phyloP scores from a whole-genome alignment of 805 yeast species.

The Vanderwaltozyma tropicalis region DNA sequence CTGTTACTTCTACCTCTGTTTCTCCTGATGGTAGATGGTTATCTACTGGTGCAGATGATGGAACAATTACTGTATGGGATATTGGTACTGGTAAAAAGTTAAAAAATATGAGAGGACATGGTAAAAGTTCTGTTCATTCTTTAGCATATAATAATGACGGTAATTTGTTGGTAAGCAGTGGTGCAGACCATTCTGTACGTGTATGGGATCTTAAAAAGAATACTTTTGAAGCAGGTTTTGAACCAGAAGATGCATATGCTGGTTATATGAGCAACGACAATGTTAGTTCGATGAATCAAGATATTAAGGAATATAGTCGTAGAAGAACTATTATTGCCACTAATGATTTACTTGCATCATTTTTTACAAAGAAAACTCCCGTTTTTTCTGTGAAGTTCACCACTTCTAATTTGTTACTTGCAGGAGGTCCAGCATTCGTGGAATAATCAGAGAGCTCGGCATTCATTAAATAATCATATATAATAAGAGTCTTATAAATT shows the following conservation, averaged over 20 bases:
- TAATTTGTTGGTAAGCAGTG: constrained; percentile 78
- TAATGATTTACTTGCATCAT: constrained; percentile 88
- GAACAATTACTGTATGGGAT: constrained; percentile 85
- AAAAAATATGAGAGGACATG: constrained; percentile 93
- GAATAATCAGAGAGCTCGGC: constrained; percentile 1
- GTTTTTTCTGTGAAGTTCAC: constrained; percentile 91
- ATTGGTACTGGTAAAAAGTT: constrained; percentile 80
- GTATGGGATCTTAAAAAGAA: constrained; percentile 92
- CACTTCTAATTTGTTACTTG: constrained; percentile 77
- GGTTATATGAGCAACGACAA: constrained; percentile 30
- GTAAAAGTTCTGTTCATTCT: constrained; percentile 74
- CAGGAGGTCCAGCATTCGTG: constrained; percentile 65
- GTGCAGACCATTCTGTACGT: constrained; percentile 84
- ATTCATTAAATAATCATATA: not conserved
- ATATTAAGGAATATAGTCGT: constrained; percentile 39
- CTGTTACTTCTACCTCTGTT: constrained; percentile 74
- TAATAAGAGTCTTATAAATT: not conserved
- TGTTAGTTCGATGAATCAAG: constrained; percentile 26
- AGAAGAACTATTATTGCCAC: constrained; percentile 68
- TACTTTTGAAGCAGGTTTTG: constrained; percentile 66
- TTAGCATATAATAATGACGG: constrained; percentile 81
- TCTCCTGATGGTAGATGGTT: constrained; percentile 97
- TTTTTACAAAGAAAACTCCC: constrained; percentile 87
- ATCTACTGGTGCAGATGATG: constrained; percentile 91
- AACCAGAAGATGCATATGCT: constrained; percentile 55